Evolutionary conservation across 2,329 filamentous ascomycete genomes (phyloP), one percentile per base, ranked within the genome.

Genomic region (Dactylonectria macrodidyma): DNA sequence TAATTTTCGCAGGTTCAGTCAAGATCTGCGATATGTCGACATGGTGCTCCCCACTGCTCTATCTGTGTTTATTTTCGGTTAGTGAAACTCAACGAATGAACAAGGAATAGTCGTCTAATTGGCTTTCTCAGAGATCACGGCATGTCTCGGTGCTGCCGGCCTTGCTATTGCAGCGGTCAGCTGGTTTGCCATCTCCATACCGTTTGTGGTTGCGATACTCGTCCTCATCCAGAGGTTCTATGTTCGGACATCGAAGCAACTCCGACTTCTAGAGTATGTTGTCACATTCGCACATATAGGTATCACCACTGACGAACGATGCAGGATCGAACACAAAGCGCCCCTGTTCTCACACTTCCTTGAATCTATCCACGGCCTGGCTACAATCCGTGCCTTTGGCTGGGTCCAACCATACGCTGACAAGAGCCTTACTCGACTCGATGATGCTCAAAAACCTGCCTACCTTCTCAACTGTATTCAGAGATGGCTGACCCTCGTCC

Each of bases 391-490:
- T 3, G 81, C 84, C 2, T 81, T 83, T 51, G 78, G 77, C 14
- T 81, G 79, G 79, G 78, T 81, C n/a, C 71, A 72, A 5, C 76
- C 77, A 1, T 83, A 83, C 36, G 76, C 79, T 1, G 70, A 81
- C 12, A 81, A 82, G 52, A 82, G 79, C 2, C 76, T 80, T 0
- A 60, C 68, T 2, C 76, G 81, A 0, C 75, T 86, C 2, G 83
- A 89, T 57, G 76, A 78, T 3, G 85, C 86, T 0, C 87, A 89
- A 65, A 82, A 84, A 56, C 87, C 87, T 1, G 84, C 84, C 38
- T 89, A 89, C 68, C 80, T 88, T 3, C 80, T 89, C 36, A 84
- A 82, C 56, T 82, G 83, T 16, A 83, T 88, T 9, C 87, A 89
- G 63, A 78, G 84, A 46, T 89, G 87, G 87, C 79, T 89, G 2